These are phyloP conservation scores for Saccharomyces eubayanus DNA, from an alignment of 805 yeast species.

Conservation along the genomic window DNA sequence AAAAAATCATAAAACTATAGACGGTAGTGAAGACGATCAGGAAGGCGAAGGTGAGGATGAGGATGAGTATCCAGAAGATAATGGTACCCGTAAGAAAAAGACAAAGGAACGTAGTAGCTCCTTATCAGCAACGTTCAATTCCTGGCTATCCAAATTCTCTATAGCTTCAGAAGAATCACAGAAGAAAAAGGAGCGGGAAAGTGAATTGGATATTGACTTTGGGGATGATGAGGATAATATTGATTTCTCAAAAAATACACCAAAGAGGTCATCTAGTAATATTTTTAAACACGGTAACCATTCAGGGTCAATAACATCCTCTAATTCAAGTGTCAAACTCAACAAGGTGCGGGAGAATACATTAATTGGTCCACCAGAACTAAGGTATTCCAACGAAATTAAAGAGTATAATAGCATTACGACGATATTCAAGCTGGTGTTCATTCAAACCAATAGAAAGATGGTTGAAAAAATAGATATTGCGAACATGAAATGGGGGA, in stretches of 20 bases:
- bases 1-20: neutral
- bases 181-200: constrained; percentile 5
- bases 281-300: neutral
- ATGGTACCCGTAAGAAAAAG: neutral
- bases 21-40: neutral
- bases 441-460: neutral
- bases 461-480: neutral
- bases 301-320: neutral
- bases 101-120: neutral
- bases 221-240: neutral
- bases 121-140: neutral
- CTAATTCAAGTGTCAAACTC: neutral
- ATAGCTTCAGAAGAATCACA: neutral
- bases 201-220: neutral
- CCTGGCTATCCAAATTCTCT: neutral
- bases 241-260: neutral
- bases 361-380: neutral
- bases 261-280: neutral
- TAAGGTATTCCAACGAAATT: neutral
- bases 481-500: neutral
- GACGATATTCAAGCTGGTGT: neutral
- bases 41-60: neutral
- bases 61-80: neutral
- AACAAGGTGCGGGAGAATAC: neutral
- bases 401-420: neutral